phyloP scores from a whole-genome alignment of 352 stramenopile genomes.

The Globisporangium cederbergense region DNA sequence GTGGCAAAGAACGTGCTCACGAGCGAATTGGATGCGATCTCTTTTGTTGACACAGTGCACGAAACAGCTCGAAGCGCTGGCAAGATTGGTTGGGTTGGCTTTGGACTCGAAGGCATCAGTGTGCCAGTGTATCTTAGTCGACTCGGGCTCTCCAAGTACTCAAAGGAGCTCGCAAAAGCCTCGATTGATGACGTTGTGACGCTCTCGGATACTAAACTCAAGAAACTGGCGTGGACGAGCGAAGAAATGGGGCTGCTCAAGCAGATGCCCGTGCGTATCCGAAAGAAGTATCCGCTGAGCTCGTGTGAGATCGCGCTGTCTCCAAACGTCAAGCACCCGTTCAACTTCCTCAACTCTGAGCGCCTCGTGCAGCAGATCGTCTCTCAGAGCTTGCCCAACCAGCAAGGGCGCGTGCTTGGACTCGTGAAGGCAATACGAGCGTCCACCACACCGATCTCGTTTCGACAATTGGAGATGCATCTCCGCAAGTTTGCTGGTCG shows the following conservation, averaged over 20 bases:
- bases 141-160: slow-evolving; percentile 57
- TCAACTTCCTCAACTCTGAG: slow-evolving; percentile 56
- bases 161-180: slow-evolving; percentile 25
- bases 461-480: slow-evolving; percentile 73
- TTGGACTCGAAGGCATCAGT: slow-evolving; percentile 72
- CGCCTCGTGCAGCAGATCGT: slow-evolving; percentile 49
- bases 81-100: slow-evolving; percentile 54
- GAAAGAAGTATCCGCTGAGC: slow-evolving; percentile 34
- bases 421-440: slow-evolving; percentile 44
- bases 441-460: slow-evolving; percentile 64
- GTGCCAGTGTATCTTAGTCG: slow-evolving; percentile 47
- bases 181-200: slow-evolving; percentile 29
- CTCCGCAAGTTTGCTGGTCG: slow-evolving; percentile 63
- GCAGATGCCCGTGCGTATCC: slow-evolving; percentile 21
- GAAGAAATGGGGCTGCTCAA: slow-evolving; percentile 49
- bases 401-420: slow-evolving; percentile 56
- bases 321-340: slow-evolving; percentile 43
- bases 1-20: slow-evolving; percentile 29
- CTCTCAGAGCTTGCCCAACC: slow-evolving; percentile 60
- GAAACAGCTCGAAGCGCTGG: slow-evolving; percentile 12
- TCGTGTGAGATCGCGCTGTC: slow-evolving; percentile 23
- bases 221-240: slow-evolving; percentile 51
- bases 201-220: slow-evolving; percentile 33
- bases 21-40: slow-evolving; percentile 33
- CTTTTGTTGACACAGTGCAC: slow-evolving; percentile 42